Conservation (phyloP, 345 rosid species). For the Arabidopsis suecica region DNA sequence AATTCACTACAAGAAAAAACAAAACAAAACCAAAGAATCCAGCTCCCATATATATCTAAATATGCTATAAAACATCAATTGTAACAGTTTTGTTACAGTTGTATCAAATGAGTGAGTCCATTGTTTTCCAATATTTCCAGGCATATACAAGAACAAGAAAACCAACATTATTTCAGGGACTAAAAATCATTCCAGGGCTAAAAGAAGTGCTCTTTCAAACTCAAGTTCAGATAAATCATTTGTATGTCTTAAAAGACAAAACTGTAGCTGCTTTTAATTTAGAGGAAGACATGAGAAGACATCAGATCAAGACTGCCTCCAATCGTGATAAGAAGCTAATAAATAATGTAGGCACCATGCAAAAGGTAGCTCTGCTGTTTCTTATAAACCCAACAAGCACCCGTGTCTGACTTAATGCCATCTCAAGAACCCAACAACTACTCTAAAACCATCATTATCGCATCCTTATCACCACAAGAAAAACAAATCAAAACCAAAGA, state of each 20-base stretch:
- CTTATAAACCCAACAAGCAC: constrained; percentile 45
- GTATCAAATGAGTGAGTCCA: no score
- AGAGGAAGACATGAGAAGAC: constrained; percentile 43
- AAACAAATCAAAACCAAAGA: neutral
- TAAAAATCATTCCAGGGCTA: no score
- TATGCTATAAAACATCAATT: no score
- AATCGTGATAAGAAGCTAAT: constrained; percentile 46
- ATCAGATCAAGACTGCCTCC: constrained; percentile 43
- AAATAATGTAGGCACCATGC: constrained; percentile 39
- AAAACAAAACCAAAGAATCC: no score
- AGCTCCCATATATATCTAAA: no score
- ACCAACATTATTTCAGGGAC: no score
- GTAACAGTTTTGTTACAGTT: no score
- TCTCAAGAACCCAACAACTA: neutral
- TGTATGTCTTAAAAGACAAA: neutral
- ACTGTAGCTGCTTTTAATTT: constrained; percentile 42
- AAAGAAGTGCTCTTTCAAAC: no score
- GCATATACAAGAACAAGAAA: no score
- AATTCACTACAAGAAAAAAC: no score
- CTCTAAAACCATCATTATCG: neutral
- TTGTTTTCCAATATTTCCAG: no score
- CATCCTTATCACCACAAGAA: neutral
- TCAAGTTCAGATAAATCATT: neutral
- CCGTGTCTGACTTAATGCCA: constrained; percentile 48
- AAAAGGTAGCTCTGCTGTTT: constrained; percentile 48